Conservation (phyloP, 805 yeast species). For the Pichia pseudocactophila region DNA sequence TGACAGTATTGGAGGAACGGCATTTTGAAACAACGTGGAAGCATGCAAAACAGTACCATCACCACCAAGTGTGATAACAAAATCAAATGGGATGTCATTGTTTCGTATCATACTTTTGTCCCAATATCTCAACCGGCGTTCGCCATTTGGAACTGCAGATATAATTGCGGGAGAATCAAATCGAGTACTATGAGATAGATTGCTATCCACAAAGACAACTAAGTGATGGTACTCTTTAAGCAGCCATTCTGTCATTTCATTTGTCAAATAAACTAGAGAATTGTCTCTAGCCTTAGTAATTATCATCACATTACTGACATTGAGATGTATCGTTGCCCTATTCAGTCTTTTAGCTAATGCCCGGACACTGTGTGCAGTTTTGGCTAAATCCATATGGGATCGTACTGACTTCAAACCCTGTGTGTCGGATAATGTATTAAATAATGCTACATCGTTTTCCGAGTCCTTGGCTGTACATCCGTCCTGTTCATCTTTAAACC, state of each 20-base stretch:
- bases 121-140: slow-evolving; percentile 57
- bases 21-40: slow-evolving; percentile 72
- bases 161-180: slow-evolving; percentile 52
- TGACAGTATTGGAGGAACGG: slow-evolving; percentile 87
- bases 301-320: slow-evolving; percentile 62
- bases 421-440: slow-evolving; percentile 7
- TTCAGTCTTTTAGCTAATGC: slow-evolving; percentile 63
- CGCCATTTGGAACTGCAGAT: slow-evolving; percentile 38
- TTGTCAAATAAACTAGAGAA: slow-evolving; percentile 62
- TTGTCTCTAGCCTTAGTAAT: slow-evolving; percentile 89
- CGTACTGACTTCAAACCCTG: slow-evolving; percentile 43
- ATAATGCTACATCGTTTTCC: slow-evolving; percentile 5
- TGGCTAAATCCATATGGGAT: slow-evolving; percentile 68
- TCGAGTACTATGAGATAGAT: slow-evolving; percentile 49
- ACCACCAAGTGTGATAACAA: slow-evolving; percentile 87
- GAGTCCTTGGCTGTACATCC: neutral
- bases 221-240: slow-evolving; percentile 28
- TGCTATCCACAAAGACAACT: slow-evolving; percentile 63
- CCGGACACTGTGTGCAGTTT: slow-evolving; percentile 75
- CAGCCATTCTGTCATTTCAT: slow-evolving; percentile 76
- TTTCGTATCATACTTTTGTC: slow-evolving; percentile 43
- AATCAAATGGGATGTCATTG: slow-evolving; percentile 48
- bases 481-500: neutral
- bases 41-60: slow-evolving; percentile 93
- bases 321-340: slow-evolving; percentile 62